These are phyloP conservation scores for Brassica rapa DNA, from an alignment of 345 rosid species.

Conservation along the genomic window DNA sequence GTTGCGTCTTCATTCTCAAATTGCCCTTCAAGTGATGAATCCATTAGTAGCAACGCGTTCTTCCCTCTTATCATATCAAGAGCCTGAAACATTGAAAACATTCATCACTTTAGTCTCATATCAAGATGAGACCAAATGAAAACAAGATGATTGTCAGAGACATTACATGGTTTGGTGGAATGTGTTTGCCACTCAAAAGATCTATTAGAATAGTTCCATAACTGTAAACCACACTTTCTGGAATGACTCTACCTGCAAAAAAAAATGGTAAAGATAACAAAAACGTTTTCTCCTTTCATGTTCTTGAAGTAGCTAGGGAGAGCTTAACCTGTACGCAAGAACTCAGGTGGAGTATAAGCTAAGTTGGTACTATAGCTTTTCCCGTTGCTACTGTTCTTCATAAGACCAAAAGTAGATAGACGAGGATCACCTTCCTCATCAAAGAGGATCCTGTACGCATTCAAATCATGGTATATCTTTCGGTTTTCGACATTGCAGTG, in stretches of 20 bases:
- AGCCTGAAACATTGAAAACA: constrained; percentile 24
- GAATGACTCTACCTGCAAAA: constrained; percentile 41
- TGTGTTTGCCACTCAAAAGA: constrained; percentile 73
- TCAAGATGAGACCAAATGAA: neutral
- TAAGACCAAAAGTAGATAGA: constrained; percentile 80
- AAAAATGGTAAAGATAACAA: neutral
- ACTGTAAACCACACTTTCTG: constrained; percentile 46
- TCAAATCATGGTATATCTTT: constrained; percentile 83
- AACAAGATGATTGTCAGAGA: neutral
- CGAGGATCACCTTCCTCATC: constrained; percentile 85
- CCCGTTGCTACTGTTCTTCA: constrained; percentile 74
- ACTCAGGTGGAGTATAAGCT: constrained; percentile 94
- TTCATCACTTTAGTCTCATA: neutral
- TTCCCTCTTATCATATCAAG: constrained; percentile 30
- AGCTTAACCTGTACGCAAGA: constrained; percentile 68
- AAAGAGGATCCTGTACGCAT: constrained; percentile 92
- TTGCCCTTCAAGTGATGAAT: constrained; percentile 37
- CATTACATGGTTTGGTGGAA: constrained; percentile 57
- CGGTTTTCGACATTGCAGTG: constrained; percentile 63
- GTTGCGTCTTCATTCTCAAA: constrained; percentile 27
- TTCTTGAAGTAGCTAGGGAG: neutral
- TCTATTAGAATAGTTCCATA: constrained; percentile 44
- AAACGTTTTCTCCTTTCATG: neutral
- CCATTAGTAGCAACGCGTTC: constrained; percentile 30
- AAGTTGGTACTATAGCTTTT: constrained; percentile 82